Conservation (phyloP, 768 basidiomycete genomes). For the Leucogyrophana mollusca region DNA sequence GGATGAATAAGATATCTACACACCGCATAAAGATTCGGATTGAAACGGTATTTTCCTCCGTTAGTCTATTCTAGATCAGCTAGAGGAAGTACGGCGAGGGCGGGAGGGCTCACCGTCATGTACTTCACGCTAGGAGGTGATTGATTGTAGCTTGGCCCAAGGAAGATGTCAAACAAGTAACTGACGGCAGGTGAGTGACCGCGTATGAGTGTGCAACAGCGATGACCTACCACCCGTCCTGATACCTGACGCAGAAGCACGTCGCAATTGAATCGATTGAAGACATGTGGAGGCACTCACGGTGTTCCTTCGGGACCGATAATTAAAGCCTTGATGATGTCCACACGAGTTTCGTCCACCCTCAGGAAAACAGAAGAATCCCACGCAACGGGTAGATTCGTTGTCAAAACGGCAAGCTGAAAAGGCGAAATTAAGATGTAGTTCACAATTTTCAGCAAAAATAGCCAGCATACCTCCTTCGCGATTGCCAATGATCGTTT, state of each 20-base stretch:
- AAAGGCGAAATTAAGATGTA: slow-evolving; percentile 11
- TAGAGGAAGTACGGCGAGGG: too few species aligned
- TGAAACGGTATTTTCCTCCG: slow-evolving; percentile 87
- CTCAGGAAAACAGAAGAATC: slow-evolving; percentile 91
- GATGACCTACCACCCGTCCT: slow-evolving; percentile 81
- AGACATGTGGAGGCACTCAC: slow-evolving; percentile 42
- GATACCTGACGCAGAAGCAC: slow-evolving; percentile 48
- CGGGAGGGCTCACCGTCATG: slow-evolving; percentile 48
- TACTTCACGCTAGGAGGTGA: slow-evolving; percentile 76
- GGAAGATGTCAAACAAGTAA: slow-evolving; percentile 89
- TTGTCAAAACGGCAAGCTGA: slow-evolving; percentile 89
- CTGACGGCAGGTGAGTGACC: slow-evolving; percentile 26
- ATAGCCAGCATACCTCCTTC: slow-evolving; percentile 72
- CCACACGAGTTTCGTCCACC: slow-evolving; percentile 90
- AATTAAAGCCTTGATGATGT: slow-evolving; percentile 89
- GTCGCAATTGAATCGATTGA: slow-evolving; percentile 3
- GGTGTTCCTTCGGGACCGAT: slow-evolving; percentile 94
- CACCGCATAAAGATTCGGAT: slow-evolving; percentile 92
- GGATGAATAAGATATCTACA: slow-evolving; percentile 19
- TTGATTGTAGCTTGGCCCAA: slow-evolving; percentile 86
- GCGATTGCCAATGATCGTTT: slow-evolving; percentile 93
- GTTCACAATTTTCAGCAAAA: neutral
- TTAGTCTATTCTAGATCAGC: slow-evolving; percentile 56
- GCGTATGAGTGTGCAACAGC: neutral
- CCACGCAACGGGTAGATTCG: slow-evolving; percentile 93